Evolutionary conservation across 208 protist species (phyloP).

Genomic region (Trypanosoma vivax): DNA sequence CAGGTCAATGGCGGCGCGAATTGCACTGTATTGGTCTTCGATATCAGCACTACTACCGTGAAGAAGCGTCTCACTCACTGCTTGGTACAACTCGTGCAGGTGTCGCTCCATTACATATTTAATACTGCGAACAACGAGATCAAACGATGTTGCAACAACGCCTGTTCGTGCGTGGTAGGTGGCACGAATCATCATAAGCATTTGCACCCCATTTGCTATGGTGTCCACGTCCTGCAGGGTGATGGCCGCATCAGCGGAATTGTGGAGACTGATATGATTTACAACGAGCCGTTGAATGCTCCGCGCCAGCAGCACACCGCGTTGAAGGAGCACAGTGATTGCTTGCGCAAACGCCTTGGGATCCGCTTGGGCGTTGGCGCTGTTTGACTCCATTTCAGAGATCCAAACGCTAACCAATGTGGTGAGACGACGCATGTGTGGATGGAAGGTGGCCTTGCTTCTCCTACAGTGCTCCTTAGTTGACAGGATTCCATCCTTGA

Average conservation of each 20-base stretch:
- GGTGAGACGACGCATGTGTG: slow-evolving; percentile 23
- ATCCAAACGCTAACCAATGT: slow-evolving; percentile 32
- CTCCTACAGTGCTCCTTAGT: slow-evolving; percentile 17
- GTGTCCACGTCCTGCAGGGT: slow-evolving; percentile 42
- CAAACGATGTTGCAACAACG: slow-evolving; percentile 68
- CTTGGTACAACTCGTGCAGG: slow-evolving; percentile 41
- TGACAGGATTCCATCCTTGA: slow-evolving; percentile 16
- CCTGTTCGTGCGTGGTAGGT: slow-evolving; percentile 76
- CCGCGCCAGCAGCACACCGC: slow-evolving; percentile 52
- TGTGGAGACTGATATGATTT: slow-evolving; percentile 70
- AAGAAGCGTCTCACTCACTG: slow-evolving; percentile 13
- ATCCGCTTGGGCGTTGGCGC: slow-evolving; percentile 21
- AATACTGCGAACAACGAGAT: slow-evolving; percentile 64
- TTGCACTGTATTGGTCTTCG: slow-evolving; percentile 52
- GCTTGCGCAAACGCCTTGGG: slow-evolving; percentile 33
- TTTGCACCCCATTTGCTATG: slow-evolving; percentile 70
- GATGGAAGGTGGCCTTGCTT: slow-evolving; percentile 17
- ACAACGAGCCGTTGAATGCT: slow-evolving; percentile 53
- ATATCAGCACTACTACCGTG: slow-evolving; percentile 3
- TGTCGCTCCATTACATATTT: slow-evolving; percentile 61
- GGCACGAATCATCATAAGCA: slow-evolving; percentile 84
- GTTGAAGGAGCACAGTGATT: slow-evolving; percentile 45
- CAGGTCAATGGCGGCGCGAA: slow-evolving; percentile 55
- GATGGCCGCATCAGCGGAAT: slow-evolving; percentile 48
- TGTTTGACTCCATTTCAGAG: slow-evolving; percentile 41